Conservation (phyloP, 2,329 filamentous ascomycete genomes). For the Ophiocordyceps sinensis region DNA sequence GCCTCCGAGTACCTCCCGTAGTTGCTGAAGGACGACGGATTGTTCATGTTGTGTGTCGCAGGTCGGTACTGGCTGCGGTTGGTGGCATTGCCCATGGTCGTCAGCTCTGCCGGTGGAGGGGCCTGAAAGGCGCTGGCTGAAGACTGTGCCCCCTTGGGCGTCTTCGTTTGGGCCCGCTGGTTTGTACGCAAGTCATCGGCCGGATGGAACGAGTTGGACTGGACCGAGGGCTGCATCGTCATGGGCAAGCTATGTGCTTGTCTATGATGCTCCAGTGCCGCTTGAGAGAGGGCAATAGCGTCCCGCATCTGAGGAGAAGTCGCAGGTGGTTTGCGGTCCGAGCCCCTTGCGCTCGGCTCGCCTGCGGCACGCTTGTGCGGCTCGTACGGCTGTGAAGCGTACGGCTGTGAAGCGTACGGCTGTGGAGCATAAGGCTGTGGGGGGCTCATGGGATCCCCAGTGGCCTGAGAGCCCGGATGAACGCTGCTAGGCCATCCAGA, state of each 20-base stretch:
- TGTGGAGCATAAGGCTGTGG: not conserved
- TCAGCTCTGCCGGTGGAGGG: not conserved
- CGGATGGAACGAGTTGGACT: conserved; percentile 17
- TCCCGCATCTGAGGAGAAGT: not conserved
- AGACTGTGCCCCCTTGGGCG: not conserved
- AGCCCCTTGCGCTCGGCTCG: too few relatives aligned
- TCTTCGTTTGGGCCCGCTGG: conserved; percentile 6
- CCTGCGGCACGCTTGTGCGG: too few relatives aligned
- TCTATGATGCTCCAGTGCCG: conserved; percentile 11
- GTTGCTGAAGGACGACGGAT: conserved; percentile 7
- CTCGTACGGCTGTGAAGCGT: not conserved
- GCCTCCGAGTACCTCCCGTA: conserved; percentile 7
- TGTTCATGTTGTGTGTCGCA: not conserved
- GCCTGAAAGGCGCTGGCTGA: conserved; percentile 2
- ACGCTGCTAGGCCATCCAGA: not conserved
- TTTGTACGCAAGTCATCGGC: conserved; percentile 11
- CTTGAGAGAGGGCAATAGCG: conserved; percentile 3
- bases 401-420: not conserved
- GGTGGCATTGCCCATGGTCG: not conserved
- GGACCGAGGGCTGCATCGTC: conserved; percentile 14
- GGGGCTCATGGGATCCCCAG: not conserved
- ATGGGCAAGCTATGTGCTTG: conserved; percentile 9
- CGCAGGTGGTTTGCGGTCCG: too few relatives aligned
- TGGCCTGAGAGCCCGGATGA: not conserved
- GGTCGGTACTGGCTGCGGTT: conserved; percentile 1